Base-by-base conservation (phyloP, 352 stramenopile genomes). In the Saprolegnia diclina region DNA sequence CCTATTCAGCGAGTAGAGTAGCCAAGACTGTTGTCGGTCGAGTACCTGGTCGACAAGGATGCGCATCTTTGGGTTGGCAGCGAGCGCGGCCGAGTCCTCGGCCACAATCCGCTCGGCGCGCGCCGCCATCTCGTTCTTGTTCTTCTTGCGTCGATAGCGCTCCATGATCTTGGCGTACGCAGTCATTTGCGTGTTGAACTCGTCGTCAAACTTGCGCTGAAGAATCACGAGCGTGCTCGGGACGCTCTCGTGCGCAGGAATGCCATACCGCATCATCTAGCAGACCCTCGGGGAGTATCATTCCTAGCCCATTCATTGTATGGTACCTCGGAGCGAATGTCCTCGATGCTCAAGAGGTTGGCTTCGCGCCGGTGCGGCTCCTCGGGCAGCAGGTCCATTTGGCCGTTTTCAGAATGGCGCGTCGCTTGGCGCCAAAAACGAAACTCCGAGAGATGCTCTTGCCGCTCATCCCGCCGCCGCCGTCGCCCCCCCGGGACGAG, bases 181-280 rank as follows among this genome's bases (percentile, higher is more conserved):
- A 4, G 78, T 63, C 4, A 74, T 73, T n/a, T 76, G 74, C 37
- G 69, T 56, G 5, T 85, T 77, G 46, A 81, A 89, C 65, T 91
- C 83, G 37, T 88, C 77, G 48, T 88, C 78, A 67, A 89, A 91
- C 56, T 71, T 78, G 19, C 76, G 73, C 64, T 91, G 83, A 22
- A 91, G 73, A 16, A 77, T 69, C 37, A 67, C 38, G 50, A 88
- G 71, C 14, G 81, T 82, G 32, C 73, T 67, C 14, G 71, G 71
- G 14, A 75, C 37, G 57, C 57, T 66, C 50, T 91, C 83, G n/a
- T 74, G 79, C 1, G 61, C 45, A 1, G 74, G 73, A 53, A 91
- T 86, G 10, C 72, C 72, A 35, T 91, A 89, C 22, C 77, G 76
- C 42, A 65, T 48, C 56, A 82, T 87, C 82, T 90, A 64, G 0